Conservation (phyloP, 2,329 filamentous ascomycete species). For the Ophioceras dolichostomum region DNA sequence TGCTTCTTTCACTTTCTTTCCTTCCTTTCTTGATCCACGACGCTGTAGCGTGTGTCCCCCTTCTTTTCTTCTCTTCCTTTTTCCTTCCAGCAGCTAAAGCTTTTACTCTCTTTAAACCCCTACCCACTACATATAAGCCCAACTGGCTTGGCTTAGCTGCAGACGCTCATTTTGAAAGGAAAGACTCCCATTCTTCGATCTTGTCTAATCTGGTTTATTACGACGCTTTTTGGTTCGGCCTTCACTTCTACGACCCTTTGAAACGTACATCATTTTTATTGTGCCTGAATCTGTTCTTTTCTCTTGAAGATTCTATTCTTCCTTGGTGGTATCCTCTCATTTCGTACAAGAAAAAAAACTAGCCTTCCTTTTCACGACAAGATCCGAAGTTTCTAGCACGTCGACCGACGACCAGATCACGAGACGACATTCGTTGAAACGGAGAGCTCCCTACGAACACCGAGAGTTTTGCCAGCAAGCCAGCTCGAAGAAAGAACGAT, state of each 20-base stretch:
- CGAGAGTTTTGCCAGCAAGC: background rate
- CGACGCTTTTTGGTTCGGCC: constrained; percentile 4
- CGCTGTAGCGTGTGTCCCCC: constrained; percentile 18
- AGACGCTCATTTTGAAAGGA: constrained; percentile 36
- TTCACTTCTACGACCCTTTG: too few species aligned
- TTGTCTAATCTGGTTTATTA: constrained; percentile 22
- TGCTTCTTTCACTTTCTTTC: too few species aligned
- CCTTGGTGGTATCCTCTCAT: too few species aligned
- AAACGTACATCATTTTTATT: too few species aligned
- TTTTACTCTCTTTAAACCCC: constrained; percentile 26
- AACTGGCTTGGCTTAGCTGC: constrained; percentile 49
- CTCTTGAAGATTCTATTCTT: too few species aligned
- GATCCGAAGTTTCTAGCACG: too few species aligned
- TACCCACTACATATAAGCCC: constrained; percentile 30
- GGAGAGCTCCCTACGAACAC: background rate
- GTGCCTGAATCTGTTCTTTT: constrained; percentile 10
- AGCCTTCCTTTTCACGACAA: too few species aligned
- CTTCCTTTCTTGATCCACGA: constrained; percentile 8
- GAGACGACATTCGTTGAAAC: background rate
- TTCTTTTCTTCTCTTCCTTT: constrained; percentile 20
- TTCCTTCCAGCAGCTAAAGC: constrained; percentile 24
- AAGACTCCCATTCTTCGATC: constrained; percentile 16
- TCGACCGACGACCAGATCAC: background rate
- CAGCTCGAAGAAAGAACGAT: too few species aligned
- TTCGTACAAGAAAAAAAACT: too few species aligned